Conservation (phyloP, 345 rosid species). For the Eucalyptus regnans region DNA sequence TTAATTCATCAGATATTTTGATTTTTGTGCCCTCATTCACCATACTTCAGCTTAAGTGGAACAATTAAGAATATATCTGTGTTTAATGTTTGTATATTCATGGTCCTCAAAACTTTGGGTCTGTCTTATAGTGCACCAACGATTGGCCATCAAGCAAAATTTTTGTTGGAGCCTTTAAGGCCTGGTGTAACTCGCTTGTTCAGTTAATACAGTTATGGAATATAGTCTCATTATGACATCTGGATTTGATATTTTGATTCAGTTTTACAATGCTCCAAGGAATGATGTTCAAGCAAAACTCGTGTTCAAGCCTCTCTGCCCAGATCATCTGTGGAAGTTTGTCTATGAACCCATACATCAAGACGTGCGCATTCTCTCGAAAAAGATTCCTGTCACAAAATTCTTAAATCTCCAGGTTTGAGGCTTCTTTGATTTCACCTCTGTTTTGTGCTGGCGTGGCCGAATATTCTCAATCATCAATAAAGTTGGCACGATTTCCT, state of each 20-base stretch:
- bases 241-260: slow-evolving; percentile 3
- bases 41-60: background rate
- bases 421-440: background rate
- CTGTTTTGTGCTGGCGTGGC: background rate
- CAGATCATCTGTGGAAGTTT: slow-evolving; percentile 74
- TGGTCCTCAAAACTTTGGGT: background rate
- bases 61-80: background rate
- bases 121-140: background rate
- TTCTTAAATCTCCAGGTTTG: slow-evolving; percentile 80
- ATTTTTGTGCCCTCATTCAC: background rate
- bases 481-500: too few species aligned
- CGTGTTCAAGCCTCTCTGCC: slow-evolving; percentile 70
- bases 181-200: background rate
- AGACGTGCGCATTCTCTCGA: slow-evolving; percentile 58
- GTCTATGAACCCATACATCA: slow-evolving; percentile 61
- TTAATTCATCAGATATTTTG: background rate
- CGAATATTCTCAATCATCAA: background rate
- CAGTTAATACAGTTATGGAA: background rate
- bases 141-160: background rate
- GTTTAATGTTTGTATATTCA: background rate
- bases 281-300: slow-evolving; percentile 82
- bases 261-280: slow-evolving; percentile 75
- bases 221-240: background rate
- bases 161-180: background rate
- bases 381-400: slow-evolving; percentile 76